Base-by-base conservation (phyloP, 2,329 filamentous ascomycete species). In the Pseudogymnoascus sp. region DNA sequence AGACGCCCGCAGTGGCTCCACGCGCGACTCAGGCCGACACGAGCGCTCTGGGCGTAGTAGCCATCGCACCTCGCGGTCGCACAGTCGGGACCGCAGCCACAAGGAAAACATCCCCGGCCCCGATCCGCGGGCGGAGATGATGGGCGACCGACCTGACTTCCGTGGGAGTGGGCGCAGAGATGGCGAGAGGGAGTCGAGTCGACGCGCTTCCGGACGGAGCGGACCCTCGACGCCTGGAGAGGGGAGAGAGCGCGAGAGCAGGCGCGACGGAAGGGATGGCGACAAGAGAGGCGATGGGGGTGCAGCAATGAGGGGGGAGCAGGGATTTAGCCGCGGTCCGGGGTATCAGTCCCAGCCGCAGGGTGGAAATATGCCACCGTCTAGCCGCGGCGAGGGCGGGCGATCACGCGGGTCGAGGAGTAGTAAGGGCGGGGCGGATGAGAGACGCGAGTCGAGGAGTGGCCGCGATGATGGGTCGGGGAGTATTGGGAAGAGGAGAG, bases 251-350 rank as follows among this genome's bases (percentile, higher is more conserved):
- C 67, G 65, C 21, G 61, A 64, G 34, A 64, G 67, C 49, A 65
- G 68, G 40, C 63, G 66, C 9, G 60, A 67, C 61, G 72, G 56
- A 73, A 74, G 67, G 64, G 73, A 66, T 67, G 69, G 23, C 66
- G 66, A 23, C 71, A 74, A 28, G 72, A 60, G 56, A 40, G 56
- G 34, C 2, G 56, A 12, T 31, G 61, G 61, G n/a, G 38, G 63
- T 5, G 59, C 43, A 6, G 34, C 56, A 23, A 59, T 62, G 18
- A 56, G 62, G 14, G 42, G 56, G 14, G 63, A 64, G 11, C 62
- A 64, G 34, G 28, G 63, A 7, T 36, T 36, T 14, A 59, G 36
- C 25, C 25, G 2, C 76, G 74, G 67, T 78, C 79, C 7, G 78
- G 62, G 0, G 66, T 67, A 64, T 79, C 46, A 31, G 25, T 14